Evolutionary conservation across 345 rosid species (phyloP).

Genomic region (Hypericum perforatum): DNA sequence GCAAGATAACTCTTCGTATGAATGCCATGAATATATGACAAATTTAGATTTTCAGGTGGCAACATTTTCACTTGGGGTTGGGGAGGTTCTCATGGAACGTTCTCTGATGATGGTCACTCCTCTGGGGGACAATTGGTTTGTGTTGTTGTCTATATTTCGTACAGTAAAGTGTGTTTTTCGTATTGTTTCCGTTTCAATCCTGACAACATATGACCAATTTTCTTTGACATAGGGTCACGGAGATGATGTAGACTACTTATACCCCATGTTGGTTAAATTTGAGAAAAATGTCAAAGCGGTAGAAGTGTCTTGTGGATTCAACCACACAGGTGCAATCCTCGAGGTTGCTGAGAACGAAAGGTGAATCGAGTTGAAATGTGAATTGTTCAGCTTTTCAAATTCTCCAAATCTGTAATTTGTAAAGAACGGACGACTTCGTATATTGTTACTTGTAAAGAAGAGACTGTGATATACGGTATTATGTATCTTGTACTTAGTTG

Average conservation of each 20-base stretch:
- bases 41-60: conserved; percentile 37
- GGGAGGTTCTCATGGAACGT: conserved; percentile 95
- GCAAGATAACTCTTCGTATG: neutral
- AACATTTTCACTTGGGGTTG: conserved; percentile 87
- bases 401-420: too few species aligned
- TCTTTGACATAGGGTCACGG: conserved; percentile 64
- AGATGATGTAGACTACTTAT: conserved; percentile 60
- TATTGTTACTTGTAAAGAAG: too few species aligned
- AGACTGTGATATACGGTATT: too few species aligned
- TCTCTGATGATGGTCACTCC: conserved; percentile 81
- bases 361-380: too few species aligned
- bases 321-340: conserved; percentile 73
- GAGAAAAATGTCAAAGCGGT: conserved; percentile 49
- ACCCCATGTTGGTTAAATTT: conserved; percentile 44
- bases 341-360: conserved; percentile 14
- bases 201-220: too few species aligned
- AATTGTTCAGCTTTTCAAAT: too few species aligned
- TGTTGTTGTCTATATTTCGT: too few species aligned
- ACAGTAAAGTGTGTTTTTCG: too few species aligned
- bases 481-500: too few species aligned
- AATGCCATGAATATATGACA: neutral
- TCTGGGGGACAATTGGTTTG: conserved; percentile 95
- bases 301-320: conserved; percentile 83
- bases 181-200: too few species aligned
- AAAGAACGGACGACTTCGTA: too few species aligned